phyloP scores from a whole-genome alignment of 2,329 filamentous ascomycete genomes.

The Aspergillus quadricinctus region DNA sequence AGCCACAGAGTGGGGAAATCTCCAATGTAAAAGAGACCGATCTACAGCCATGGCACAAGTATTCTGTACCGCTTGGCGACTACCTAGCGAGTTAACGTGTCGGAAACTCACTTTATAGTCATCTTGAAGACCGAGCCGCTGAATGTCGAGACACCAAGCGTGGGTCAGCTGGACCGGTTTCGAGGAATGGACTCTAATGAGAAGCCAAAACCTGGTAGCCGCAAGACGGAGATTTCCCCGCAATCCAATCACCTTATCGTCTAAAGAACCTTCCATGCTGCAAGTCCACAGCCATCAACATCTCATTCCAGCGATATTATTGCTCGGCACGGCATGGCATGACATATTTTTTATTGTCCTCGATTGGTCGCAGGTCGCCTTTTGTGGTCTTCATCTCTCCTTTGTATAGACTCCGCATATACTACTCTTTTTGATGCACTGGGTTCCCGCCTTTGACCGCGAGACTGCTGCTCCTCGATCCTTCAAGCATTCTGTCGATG shows the following conservation, averaged over 20 bases:
- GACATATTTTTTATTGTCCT: slow-evolving; percentile 1
- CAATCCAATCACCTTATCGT: background rate
- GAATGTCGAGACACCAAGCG: background rate
- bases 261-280: background rate
- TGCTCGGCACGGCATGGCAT: slow-evolving; percentile 8
- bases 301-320: background rate
- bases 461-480: background rate
- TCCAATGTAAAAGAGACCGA: background rate
- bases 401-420: slow-evolving; percentile 1
- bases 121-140: background rate
- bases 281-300: background rate
- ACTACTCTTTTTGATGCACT: background rate
- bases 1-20: background rate
- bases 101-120: background rate
- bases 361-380: slow-evolving; percentile 5
- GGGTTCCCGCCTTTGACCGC: background rate
- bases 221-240: background rate
- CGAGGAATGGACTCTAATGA: background rate
- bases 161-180: background rate
- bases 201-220: background rate
- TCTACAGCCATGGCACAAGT: background rate
- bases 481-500: slow-evolving; percentile 1
- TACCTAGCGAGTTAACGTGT: background rate
- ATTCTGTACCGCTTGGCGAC: background rate
- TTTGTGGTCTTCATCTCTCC: background rate